Percentiles rank a stretch among this genome's conserved stretches.
Evolutionary conservation across 345 rosid genomes (phyloP).

Genomic region (Litchi chinensis): DNA sequence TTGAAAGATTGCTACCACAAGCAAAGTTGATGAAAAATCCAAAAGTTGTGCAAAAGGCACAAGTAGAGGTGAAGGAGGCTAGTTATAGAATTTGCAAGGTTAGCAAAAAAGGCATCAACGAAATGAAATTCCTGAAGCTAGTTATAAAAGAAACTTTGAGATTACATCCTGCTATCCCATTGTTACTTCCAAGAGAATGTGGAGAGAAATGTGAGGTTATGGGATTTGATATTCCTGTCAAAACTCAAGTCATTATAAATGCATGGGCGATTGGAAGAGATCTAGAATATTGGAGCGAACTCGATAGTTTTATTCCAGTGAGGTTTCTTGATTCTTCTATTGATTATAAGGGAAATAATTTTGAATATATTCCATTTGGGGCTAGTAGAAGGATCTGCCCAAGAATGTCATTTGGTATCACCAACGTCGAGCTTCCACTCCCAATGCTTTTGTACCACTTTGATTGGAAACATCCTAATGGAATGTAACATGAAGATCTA

Average conservation of each 20-base stretch:
- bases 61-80: slow-evolving; percentile 29
- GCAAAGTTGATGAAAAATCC: slow-evolving; percentile 30
- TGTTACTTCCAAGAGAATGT: slow-evolving; percentile 35
- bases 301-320: slow-evolving; percentile 34
- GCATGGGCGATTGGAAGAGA: slow-evolving; percentile 43
- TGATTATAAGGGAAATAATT: slow-evolving; percentile 24
- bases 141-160: slow-evolving; percentile 35
- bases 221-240: slow-evolving; percentile 29
- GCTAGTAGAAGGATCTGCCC: slow-evolving; percentile 39
- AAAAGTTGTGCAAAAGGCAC: slow-evolving; percentile 21
- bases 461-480: slow-evolving; percentile 47
- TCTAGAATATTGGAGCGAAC: slow-evolving; percentile 32
- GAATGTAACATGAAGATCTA: slow-evolving; percentile 26
- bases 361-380: slow-evolving; percentile 31
- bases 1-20: too few species aligned
- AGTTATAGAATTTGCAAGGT: slow-evolving; percentile 20
- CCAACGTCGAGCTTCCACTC: slow-evolving; percentile 23
- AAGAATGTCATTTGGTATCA: slow-evolving; percentile 21
- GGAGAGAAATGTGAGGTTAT: slow-evolving; percentile 15
- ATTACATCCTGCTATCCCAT: slow-evolving; percentile 28
- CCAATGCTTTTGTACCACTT: slow-evolving; percentile 38
- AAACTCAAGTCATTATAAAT: slow-evolving; percentile 31
- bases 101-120: slow-evolving; percentile 18
- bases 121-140: slow-evolving; percentile 23
- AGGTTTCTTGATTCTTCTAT: slow-evolving; percentile 20